A percentile compares a stretch with the other conserved stretches of the same genome.
These are phyloP conservation scores for Pyrenula aspistea DNA, from an alignment of 495 filamentous ascomycete genomes.

Conservation along the genomic window DNA sequence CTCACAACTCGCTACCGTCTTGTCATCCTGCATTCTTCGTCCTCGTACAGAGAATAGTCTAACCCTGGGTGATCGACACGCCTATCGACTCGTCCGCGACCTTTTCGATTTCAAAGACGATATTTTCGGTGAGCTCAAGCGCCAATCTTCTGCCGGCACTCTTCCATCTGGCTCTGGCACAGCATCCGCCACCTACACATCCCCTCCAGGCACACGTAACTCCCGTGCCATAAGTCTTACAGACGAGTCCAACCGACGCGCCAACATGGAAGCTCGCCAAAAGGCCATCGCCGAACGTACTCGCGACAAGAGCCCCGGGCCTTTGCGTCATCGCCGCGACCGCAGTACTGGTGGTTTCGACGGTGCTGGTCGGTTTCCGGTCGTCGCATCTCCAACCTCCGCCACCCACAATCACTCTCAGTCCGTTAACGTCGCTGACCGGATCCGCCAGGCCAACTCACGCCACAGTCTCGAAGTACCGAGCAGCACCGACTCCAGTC, in stretches of 20 bases:
- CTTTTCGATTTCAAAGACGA: conserved; percentile 86
- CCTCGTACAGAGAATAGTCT: conserved; percentile 76
- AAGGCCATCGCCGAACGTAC: conserved; percentile 67
- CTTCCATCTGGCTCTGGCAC: conserved; percentile 11
- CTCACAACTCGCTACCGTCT: conserved; percentile 57
- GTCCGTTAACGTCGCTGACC: conserved; percentile 6
- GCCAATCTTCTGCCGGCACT: conserved; percentile 56
- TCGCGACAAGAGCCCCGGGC: conserved; percentile 64
- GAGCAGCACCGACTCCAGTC: conserved; percentile 16
- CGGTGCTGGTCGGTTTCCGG: conserved; percentile 69
- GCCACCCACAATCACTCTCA: conserved; percentile 29
- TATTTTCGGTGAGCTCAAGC: conserved; percentile 94
- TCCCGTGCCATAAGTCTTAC: conserved; percentile 68
- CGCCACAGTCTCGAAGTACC: conserved; percentile 52
- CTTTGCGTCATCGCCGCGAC: conserved; percentile 59
- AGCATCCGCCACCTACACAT: conserved; percentile 10
- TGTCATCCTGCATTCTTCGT: conserved; percentile 81
- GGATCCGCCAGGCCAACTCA: conserved; percentile 11
- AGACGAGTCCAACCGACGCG: conserved; percentile 90
- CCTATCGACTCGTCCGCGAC: conserved; percentile 84
- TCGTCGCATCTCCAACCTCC: conserved; percentile 49
- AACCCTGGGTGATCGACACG: conserved; percentile 90
- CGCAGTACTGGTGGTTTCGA: conserved; percentile 61
- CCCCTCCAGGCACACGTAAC: conserved; percentile 32
- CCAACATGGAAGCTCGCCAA: conserved; percentile 82